Base-by-base conservation (phyloP, 2,329 filamentous ascomycete genomes). In the Aspergillus puulaauensis region DNA sequence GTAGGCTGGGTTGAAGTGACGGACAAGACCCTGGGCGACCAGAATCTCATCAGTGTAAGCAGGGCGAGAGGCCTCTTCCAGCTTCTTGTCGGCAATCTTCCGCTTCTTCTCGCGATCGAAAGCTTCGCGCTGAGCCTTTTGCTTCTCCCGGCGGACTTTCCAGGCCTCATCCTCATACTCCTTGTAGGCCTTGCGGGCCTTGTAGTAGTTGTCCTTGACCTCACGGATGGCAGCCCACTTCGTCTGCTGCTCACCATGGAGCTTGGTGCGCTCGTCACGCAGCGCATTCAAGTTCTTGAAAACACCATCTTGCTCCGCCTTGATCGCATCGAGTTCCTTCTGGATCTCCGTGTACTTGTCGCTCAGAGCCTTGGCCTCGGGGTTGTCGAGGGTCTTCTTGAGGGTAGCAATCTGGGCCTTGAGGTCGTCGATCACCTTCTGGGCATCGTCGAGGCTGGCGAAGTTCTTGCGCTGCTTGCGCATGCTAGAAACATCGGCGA, bases 21-120 rank as follows among this genome's bases (percentile, higher is more conserved):
- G 87, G 67, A 98, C 90, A 46, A 99, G 83, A 73, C 87, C 90
- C 79, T 95, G 90, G 61, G 91, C 90, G 53, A 89, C 89, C 68
- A 92, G 85, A 70, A 99, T 96, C 80, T 99, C 92, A 68, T 97
- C 91, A 47, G 91, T 83, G 81, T 91, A 99, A 52, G 95, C 95
- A 15, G 89, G 92, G 68, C 91, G 88, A 31, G 73, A 77, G 57
- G 74, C 79, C 66, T 81, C 79, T 66, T 81, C 79, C 27, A 81
- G 71, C 68, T 80, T 80, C 70, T 82, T 82, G 67, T 83, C 80
- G 49, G 82, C 79, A 63, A 82, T 77, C 70, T 81, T 82, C 68
- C 76, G 78, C 66, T 74, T 74, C 70, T 77, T 78, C 67, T 81
- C 79, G 41, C 77, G 78, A 62, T 80, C 74, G 58, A 76, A 78